A percentile compares a stretch with the other conserved stretches of the same genome.
phyloP scores from a whole-genome alignment of 768 basidiomycete species.

The Hypsizygus marmoreus region DNA sequence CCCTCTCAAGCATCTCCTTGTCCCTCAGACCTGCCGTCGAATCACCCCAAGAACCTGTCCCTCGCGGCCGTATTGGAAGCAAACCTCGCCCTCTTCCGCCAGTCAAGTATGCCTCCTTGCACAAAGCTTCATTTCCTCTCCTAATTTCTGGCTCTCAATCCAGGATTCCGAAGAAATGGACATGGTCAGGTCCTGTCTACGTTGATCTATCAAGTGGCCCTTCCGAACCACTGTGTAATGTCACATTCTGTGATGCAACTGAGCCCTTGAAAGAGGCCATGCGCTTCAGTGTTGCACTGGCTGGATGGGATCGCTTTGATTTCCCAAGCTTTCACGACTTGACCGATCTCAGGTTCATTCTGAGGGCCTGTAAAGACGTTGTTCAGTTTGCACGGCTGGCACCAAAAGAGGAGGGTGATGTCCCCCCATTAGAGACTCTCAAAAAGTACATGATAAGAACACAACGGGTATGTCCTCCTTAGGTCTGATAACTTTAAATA shows the following conservation, averaged over 20 bases:
- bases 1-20: not conserved
- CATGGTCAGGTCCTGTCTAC: constrained; percentile 62
- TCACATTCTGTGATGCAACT: constrained; percentile 46
- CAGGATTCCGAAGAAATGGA: constrained; percentile 65
- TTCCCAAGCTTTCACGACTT: constrained; percentile 51
- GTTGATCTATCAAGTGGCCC: constrained; percentile 36
- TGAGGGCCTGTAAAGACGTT: constrained; percentile 49
- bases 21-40: constrained; percentile 24
- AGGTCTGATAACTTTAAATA: constrained; percentile 7
- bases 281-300: constrained; percentile 51
- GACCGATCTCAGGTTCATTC: constrained; percentile 45
- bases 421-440: constrained; percentile 40
- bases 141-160: constrained; percentile 7
- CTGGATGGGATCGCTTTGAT: constrained; percentile 39
- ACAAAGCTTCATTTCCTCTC: not conserved
- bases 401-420: constrained; percentile 41
- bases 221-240: constrained; percentile 49
- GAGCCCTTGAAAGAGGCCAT: constrained; percentile 42
- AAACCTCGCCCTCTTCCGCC: constrained; percentile 14
- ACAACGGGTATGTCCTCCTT: constrained; percentile 41
- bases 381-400: constrained; percentile 57
- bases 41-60: constrained; percentile 20
- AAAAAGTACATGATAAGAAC: constrained; percentile 46
- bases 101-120: constrained; percentile 20
- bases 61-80: constrained; percentile 20